phyloP scores from a whole-genome alignment of 177 flowering plant genomes.

The Telopea speciosissima region DNA sequence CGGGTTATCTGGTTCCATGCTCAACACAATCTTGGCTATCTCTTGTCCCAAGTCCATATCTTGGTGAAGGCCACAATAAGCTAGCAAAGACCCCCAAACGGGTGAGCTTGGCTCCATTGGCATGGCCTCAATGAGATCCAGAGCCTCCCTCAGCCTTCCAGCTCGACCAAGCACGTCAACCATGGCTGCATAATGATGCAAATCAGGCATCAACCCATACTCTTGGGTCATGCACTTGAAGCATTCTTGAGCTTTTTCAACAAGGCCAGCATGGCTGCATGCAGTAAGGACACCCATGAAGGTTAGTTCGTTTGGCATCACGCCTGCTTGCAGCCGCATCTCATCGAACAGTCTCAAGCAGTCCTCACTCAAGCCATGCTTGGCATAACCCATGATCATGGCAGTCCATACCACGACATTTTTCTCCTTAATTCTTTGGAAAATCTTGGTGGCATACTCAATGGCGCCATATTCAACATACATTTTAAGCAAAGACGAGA shows the following conservation, averaged over 20 bases:
- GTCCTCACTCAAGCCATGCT: constrained; percentile 13
- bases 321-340: constrained; percentile 8
- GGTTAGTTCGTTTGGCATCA: constrained; percentile 15
- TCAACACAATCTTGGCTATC: constrained; percentile 12
- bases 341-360: constrained; percentile 16
- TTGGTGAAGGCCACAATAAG: constrained; percentile 15
- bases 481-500: constrained; percentile 13
- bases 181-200: constrained; percentile 20
- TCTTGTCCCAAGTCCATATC: constrained; percentile 10
- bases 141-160: constrained; percentile 14
- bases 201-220: constrained; percentile 13
- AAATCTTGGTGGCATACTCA: constrained; percentile 10
- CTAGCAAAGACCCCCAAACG: constrained; percentile 19
- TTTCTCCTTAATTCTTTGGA: constrained; percentile 7
- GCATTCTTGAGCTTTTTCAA: constrained; percentile 8
- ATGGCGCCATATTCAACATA: constrained; percentile 18
- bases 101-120: constrained; percentile 13
- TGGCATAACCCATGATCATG: constrained; percentile 18
- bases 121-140: constrained; percentile 13
- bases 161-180: constrained; percentile 19
- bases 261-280: constrained; percentile 16
- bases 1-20: constrained; percentile 16
- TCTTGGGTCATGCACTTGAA: constrained; percentile 16
- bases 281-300: constrained; percentile 19
- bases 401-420: constrained; percentile 19